Evolutionary conservation across 257 asterid genomes (phyloP).

Genomic region (Solanum bukasovii): DNA sequence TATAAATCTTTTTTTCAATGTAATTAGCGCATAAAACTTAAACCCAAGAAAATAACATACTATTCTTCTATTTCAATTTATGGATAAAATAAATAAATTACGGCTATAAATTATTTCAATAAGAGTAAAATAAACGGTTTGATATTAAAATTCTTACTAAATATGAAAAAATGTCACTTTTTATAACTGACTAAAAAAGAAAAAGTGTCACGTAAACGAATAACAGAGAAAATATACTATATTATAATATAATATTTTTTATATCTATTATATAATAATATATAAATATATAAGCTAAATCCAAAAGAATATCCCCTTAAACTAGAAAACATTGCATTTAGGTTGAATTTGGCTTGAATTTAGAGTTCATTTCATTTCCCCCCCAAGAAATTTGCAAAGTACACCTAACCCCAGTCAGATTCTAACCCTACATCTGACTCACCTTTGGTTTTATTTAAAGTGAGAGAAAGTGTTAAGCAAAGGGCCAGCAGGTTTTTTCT

Average conservation of each 20-base stretch:
- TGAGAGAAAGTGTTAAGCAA: conserved; percentile 18
- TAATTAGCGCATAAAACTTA: neutral
- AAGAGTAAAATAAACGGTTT: fast-evolving
- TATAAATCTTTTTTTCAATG: neutral
- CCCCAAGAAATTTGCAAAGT: neutral
- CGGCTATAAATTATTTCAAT: neutral
- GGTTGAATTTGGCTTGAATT: conserved; percentile 38
- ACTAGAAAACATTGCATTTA: neutral
- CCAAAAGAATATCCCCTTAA: neutral
- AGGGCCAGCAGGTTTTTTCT: conserved; percentile 27
- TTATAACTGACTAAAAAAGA: too few relatives aligned
- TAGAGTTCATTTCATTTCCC: conserved; percentile 46
- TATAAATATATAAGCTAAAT: neutral
- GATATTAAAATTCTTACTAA: neutral
- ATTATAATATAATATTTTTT: too few relatives aligned
- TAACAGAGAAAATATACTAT: too few relatives aligned
- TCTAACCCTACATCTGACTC: conserved; percentile 47
- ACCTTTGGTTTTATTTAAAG: conserved; percentile 56
- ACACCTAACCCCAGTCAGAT: conserved; percentile 47
- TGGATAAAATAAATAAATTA: too few relatives aligned
- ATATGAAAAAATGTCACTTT: neutral
- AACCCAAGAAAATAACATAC: neutral
- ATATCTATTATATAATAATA: too few relatives aligned
- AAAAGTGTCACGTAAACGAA: neutral
- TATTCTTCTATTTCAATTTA: neutral